Conservation (phyloP, 768 basidiomycete species). For the Chlorophyllum brunneum region DNA sequence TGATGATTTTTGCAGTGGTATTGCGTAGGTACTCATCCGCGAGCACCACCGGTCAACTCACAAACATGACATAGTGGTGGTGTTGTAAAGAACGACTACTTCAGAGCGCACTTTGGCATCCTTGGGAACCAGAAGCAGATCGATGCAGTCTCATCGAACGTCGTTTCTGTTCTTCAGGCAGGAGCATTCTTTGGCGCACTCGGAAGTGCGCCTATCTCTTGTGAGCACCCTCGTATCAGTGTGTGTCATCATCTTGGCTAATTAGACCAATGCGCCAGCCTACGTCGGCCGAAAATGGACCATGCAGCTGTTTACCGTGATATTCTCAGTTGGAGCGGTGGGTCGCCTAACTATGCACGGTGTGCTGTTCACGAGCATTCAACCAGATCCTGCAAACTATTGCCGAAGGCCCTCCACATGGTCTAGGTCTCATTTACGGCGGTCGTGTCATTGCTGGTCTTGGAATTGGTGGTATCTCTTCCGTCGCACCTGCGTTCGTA, state of each 20-base stretch:
- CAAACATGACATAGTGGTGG: constrained; percentile 49
- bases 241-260: neutral
- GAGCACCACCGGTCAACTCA: neutral
- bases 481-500: constrained; percentile 83
- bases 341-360: constrained; percentile 18
- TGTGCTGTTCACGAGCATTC: neutral
- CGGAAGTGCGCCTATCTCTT: constrained; percentile 63
- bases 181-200: constrained; percentile 89
- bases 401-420: constrained; percentile 47
- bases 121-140: constrained; percentile 36
- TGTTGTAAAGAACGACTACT: constrained; percentile 61
- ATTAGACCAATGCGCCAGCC: constrained; percentile 31
- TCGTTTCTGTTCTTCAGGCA: constrained; percentile 84
- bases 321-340: constrained; percentile 75
- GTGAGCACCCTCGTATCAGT: constrained; percentile 32
- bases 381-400: constrained; percentile 66
- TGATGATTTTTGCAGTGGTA: constrained; percentile 19
- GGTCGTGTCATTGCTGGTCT: constrained; percentile 79
- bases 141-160: constrained; percentile 69
- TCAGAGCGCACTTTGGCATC: constrained; percentile 57
- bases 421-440: constrained; percentile 68
- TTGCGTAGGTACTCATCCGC: constrained; percentile 16
- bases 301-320: constrained; percentile 51
- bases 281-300: constrained; percentile 64
- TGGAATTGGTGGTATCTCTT: constrained; percentile 78